Evolutionary conservation across 257 asterid genomes (phyloP), one percentile per base, ranked within the genome.

Genomic region (Schizonepeta tenuifolia): DNA sequence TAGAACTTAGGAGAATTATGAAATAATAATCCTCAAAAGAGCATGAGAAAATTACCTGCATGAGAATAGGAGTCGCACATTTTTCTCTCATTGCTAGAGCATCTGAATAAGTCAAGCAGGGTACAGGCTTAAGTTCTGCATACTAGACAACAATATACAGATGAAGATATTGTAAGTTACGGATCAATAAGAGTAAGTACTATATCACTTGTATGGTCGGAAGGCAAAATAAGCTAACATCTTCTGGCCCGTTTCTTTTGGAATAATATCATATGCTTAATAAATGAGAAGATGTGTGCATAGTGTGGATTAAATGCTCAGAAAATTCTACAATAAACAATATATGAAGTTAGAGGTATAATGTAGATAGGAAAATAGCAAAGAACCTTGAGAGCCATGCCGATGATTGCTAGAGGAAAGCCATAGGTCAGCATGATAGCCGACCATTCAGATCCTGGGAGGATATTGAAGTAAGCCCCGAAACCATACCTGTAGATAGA

Each of bases 381-480:
- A 65, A 57, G 77, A 79, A 95, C 99, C 98, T 95, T 95, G 77
- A 95, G 90, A 83, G 99, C 99, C 99, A 95, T 95, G 85, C 99
- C 99, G 44, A 95, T 92, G 31, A 95, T 90, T 46, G 97, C 90
- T 14, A 95, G 96, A 66, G 99, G 99, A 84, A 95, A 95, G 43
- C 99, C 99, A 70, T 95, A 95, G 6, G 99, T 92, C 54, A 95
- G 83, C 99, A 95, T 95, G 57, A 95, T 31, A 0, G 99, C 99
- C 13, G 99, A 95, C 99, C 98, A 92, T 80, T 92, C 99, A 36
- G 99, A 92, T 71, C 98, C 99, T 7, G 99, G 99, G 71, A 92
- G 96, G 76, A 95, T 83, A 73, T 88, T 92, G 83, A 95, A 95
- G 85, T 95, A 95, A 65, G 98, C 99, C 63, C 97, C 97, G 74